Conservation (phyloP, 257 asterid species). For the Cordia subcordata region DNA sequence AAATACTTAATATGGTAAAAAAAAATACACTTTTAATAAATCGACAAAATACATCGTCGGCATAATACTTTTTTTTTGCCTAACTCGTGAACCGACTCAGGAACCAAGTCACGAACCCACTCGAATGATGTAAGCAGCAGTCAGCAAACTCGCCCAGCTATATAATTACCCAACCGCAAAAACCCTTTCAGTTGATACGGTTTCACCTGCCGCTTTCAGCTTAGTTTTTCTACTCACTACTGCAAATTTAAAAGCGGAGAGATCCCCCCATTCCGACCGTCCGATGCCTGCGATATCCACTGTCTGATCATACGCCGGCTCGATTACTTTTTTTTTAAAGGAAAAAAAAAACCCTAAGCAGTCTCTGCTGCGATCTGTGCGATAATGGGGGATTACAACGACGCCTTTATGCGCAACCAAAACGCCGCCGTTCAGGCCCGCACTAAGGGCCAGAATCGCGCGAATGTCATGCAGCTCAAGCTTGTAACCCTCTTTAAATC, state of each 20-base stretch:
- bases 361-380: constrained; percentile 8
- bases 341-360: constrained; percentile 18
- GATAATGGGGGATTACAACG: constrained; percentile 84
- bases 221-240: not conserved
- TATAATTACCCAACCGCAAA: not conserved
- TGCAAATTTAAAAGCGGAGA: not conserved
- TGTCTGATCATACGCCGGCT: constrained; percentile 5
- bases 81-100: too few relatives aligned
- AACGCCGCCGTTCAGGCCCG: constrained; percentile 95
- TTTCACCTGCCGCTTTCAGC: constrained; percentile 11
- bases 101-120: too few relatives aligned
- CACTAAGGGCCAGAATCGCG: constrained; percentile 88
- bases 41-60: too few relatives aligned
- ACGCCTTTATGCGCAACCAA: constrained; percentile 83
- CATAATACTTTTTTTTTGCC: too few relatives aligned
- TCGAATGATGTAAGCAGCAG: too few relatives aligned
- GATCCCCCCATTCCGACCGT: constrained; percentile 12
- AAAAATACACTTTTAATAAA: too few relatives aligned
- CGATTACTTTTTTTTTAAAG: not conserved
- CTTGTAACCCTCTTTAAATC: constrained; percentile 36
- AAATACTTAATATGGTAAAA: too few relatives aligned
- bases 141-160: not conserved
- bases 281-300: constrained; percentile 4
- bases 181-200: constrained; percentile 4
- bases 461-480: constrained; percentile 92